Conservation (phyloP, 1,139 yeast genomes). For the Blastobotrys serpentis region DNA sequence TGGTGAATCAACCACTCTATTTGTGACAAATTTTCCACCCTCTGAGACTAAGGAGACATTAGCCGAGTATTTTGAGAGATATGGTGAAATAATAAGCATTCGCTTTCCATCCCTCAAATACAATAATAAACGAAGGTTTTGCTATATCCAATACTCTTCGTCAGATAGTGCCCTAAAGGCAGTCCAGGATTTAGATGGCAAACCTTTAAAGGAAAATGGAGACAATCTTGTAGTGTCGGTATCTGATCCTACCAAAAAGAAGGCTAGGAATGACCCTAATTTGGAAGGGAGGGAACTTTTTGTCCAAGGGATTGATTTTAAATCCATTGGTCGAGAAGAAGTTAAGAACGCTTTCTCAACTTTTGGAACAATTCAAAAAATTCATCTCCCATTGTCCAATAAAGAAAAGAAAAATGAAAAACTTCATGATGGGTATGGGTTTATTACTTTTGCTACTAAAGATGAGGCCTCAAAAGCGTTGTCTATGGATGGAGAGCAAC, state of each 20-base stretch:
- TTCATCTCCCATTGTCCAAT: slow-evolving; percentile 28
- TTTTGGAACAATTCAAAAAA: slow-evolving; percentile 50
- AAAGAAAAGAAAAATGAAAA: slow-evolving; percentile 25
- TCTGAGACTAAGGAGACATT: slow-evolving; percentile 46
- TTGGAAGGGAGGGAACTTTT: slow-evolving; percentile 53
- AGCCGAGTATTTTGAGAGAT: slow-evolving; percentile 43
- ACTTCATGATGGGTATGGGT: slow-evolving; percentile 40
- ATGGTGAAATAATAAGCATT: slow-evolving; percentile 52
- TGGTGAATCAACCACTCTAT: slow-evolving; percentile 50
- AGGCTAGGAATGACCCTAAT: slow-evolving; percentile 45
- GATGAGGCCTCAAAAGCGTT: slow-evolving; percentile 29
- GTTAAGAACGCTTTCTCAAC: slow-evolving; percentile 38
- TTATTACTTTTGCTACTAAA: slow-evolving; percentile 30
- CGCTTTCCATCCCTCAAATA: slow-evolving; percentile 67
- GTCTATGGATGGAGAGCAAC: slow-evolving; percentile 23
- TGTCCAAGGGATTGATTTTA: slow-evolving; percentile 52
- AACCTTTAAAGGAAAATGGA: slow-evolving; percentile 30
- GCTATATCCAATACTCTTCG: slow-evolving; percentile 62
- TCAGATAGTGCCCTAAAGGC: slow-evolving; percentile 52
- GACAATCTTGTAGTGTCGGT: slow-evolving; percentile 51
- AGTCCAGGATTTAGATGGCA: slow-evolving; percentile 45
- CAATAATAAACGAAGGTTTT: slow-evolving; percentile 63
- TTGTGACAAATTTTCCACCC: slow-evolving; percentile 76
- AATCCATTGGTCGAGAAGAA: slow-evolving; percentile 29
- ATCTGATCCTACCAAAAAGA: slow-evolving; percentile 50